A percentile compares a stretch with the other conserved stretches of the same genome.
phyloP scores from a whole-genome alignment of 352 stramenopile genomes.

The Phytophthora pluvialis region DNA sequence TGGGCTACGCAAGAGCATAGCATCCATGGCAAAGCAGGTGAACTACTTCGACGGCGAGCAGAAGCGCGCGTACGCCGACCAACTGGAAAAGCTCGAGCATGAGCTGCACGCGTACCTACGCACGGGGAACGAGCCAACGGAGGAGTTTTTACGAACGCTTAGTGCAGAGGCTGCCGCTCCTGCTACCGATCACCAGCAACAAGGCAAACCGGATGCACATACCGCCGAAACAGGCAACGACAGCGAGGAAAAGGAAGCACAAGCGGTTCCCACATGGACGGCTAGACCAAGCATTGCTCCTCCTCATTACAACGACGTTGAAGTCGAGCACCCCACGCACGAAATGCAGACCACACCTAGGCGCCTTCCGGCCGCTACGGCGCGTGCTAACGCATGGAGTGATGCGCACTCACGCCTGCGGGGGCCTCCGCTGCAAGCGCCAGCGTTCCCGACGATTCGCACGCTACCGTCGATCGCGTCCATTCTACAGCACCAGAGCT shows the following conservation, averaged over 20 bases:
- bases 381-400: slow-evolving; percentile 4
- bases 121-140: slow-evolving; percentile 49
- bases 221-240: slow-evolving; percentile 13
- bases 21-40: slow-evolving; percentile 65
- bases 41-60: slow-evolving; percentile 70
- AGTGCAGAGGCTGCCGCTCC: slow-evolving; percentile 12
- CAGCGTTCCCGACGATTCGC: slow-evolving; percentile 27
- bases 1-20: slow-evolving; percentile 62
- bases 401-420: not conserved
- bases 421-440: slow-evolving; percentile 9
- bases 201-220: not conserved
- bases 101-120: slow-evolving; percentile 53
- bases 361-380: not conserved
- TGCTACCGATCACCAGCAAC: not conserved
- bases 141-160: slow-evolving; percentile 33
- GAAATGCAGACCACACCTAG: slow-evolving; percentile 5
- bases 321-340: not conserved
- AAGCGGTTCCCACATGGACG: slow-evolving; percentile 15
- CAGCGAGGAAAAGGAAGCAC: slow-evolving; percentile 27
- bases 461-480: slow-evolving; percentile 46
- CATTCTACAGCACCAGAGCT: slow-evolving; percentile 50
- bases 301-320: not conserved
- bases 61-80: slow-evolving; percentile 54
- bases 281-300: slow-evolving; percentile 25
- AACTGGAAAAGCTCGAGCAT: slow-evolving; percentile 48